Percentiles rank a stretch among this genome's conserved stretches.
Evolutionary conservation across 2,329 filamentous ascomycete genomes (phyloP).

Genomic region (Aspergillus carbonarius): DNA sequence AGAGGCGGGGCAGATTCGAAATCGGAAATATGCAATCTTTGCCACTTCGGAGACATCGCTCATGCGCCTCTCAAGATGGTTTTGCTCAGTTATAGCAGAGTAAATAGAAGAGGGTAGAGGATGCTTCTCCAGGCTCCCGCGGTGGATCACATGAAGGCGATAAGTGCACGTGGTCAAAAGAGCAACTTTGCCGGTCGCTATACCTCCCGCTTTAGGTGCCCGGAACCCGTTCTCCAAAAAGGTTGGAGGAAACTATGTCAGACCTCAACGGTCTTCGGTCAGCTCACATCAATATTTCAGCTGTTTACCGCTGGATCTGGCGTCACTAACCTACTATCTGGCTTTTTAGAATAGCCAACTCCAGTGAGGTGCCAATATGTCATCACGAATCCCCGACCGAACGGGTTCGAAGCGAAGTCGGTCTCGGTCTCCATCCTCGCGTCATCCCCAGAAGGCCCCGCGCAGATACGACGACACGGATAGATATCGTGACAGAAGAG

Average conservation of each 20-base stretch:
- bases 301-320: not conserved
- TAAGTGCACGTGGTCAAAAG: slow-evolving; percentile 18
- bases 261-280: not conserved
- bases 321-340: not conserved
- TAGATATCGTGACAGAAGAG: slow-evolving; percentile 26
- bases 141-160: slow-evolving; percentile 5
- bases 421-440: slow-evolving; percentile 45
- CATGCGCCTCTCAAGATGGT: not conserved
- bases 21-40: slow-evolving; percentile 30
- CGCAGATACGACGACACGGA: slow-evolving; percentile 36
- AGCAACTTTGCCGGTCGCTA: slow-evolving; percentile 27
- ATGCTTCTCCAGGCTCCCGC: slow-evolving; percentile 11
- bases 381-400: slow-evolving; percentile 32
- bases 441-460: slow-evolving; percentile 37
- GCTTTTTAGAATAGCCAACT: not conserved
- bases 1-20: slow-evolving; percentile 34
- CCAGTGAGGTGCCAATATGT: slow-evolving; percentile 26
- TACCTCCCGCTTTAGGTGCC: slow-evolving; percentile 19
- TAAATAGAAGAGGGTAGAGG: slow-evolving; percentile 1
- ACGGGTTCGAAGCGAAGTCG: slow-evolving; percentile 40
- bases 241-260: not conserved
- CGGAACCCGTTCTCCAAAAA: slow-evolving; percentile 16
- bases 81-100: not conserved
- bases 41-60: slow-evolving; percentile 39
- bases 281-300: not conserved